A percentile compares a stretch with the other conserved stretches of the same genome.
Evolutionary conservation across 1,284 basidiomycete species (phyloP).

Genomic region (Ustilago bromivora): DNA sequence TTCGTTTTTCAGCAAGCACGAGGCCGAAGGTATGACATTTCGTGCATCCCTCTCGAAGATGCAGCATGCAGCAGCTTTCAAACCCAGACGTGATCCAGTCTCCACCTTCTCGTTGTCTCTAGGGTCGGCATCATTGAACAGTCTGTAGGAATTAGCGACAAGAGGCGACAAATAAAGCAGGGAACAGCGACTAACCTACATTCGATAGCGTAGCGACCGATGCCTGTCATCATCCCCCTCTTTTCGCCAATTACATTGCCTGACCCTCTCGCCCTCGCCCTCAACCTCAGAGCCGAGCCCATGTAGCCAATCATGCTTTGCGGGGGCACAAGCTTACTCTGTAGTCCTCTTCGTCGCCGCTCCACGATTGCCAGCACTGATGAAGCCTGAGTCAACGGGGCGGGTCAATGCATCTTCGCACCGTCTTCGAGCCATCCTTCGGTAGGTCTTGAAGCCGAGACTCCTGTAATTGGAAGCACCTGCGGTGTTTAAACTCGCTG

Average conservation of each 20-base stretch:
- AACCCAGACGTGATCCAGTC: constrained; percentile 12
- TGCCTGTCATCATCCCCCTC: background rate
- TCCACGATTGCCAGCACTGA: background rate
- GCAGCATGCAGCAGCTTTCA: constrained; percentile 6
- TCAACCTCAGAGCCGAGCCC: background rate
- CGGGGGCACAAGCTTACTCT: background rate
- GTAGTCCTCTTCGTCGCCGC: background rate
- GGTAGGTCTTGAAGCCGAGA: constrained; percentile 1
- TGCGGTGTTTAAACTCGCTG: background rate
- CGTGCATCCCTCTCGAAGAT: background rate
- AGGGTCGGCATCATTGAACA: background rate
- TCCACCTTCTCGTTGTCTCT: background rate
- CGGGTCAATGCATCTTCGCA: background rate
- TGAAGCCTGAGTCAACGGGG: background rate
- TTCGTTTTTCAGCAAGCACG: background rate
- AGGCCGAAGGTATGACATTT: constrained; percentile 1
- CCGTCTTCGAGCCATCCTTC: background rate
- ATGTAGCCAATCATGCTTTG: background rate
- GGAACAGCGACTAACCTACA: background rate
- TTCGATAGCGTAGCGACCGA: background rate
- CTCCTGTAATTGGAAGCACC: background rate
- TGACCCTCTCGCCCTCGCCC: background rate
- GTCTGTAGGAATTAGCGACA: background rate
- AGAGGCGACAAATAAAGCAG: background rate
- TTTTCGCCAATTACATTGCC: background rate